Base-by-base conservation (phyloP, 2,329 filamentous ascomycete species). In the Daldinia sp. region DNA sequence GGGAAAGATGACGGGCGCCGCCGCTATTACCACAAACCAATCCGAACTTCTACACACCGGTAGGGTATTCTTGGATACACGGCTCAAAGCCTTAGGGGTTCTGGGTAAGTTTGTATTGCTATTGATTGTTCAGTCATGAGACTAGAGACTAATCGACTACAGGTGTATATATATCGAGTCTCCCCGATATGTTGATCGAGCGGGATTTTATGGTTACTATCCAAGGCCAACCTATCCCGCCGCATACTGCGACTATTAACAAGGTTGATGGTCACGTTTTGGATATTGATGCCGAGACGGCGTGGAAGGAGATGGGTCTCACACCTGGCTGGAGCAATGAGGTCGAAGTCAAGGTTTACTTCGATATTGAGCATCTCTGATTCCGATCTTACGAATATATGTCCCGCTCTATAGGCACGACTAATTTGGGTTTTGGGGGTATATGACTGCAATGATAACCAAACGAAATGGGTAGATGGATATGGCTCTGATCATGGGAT, bases 1-100 rank as follows among this genome's bases (percentile, higher is more conserved):
- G 3, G 92, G 88, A 1, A 97, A 98, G 79, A 97, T 98, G 92
- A 93, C 93, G 0, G 95, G 94, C 0, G 89, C 91, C 0, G 94
- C 93, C 0, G 94, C 93, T 0, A 86, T 97, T 6, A 82, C 91
- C 0, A 85, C 83, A 41, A 90, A 83, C n/a, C 84, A 87, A 30
- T 85, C 90, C 50, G 86, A 85, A 37, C 77, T 90, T 48, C 75
- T 74, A 3, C 76, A 72, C 6, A 90, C 88, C 63, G 89, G 89
- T 0, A 82, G 88, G 15, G 81, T 96, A 20, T 80, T 88, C 6
- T 80, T 97, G 12, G 88, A 89, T 74, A 88, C 91, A 0, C 87
- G 86, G 13, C 77, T 98, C 46, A 98, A 97, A 78, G 94, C 94
- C 0, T 81, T 98, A 1, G 95, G 95, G 0, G 85, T 85, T 20